phyloP scores from a whole-genome alignment of 2,329 filamentous ascomycete species.

The Microsporum ferrugineum region DNA sequence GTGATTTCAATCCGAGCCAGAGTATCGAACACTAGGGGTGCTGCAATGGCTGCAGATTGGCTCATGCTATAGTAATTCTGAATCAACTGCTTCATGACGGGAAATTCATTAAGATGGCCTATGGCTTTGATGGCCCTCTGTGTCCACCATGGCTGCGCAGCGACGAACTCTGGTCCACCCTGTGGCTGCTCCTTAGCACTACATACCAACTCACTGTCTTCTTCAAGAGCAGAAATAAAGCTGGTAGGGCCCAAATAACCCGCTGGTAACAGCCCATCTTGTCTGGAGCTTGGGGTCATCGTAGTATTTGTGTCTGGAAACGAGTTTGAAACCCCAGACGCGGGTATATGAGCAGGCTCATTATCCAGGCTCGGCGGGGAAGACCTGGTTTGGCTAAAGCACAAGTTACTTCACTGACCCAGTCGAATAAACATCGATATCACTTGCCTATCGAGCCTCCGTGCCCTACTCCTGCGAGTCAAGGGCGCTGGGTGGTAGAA shows the following conservation, averaged over 20 bases:
- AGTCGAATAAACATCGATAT: not conserved
- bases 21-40: not conserved
- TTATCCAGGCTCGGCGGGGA: not conserved
- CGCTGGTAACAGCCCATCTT: not conserved
- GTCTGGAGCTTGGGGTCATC: not conserved
- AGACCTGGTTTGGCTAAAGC: not conserved
- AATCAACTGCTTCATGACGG: not conserved
- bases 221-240: not conserved
- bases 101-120: not conserved
- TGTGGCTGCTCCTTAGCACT: not conserved
- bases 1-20: not conserved
- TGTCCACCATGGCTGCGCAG: not conserved
- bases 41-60: not conserved
- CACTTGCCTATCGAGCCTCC: not conserved
- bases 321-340: not conserved
- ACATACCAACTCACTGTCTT: not conserved
- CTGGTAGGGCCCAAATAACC: constrained; percentile 1
- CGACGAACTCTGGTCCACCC: not conserved
- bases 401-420: not conserved
- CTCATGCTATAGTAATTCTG: not conserved
- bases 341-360: not conserved
- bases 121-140: not conserved
- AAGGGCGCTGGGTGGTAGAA: constrained; percentile 16
- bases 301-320: not conserved
- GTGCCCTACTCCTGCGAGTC: not conserved